Base-by-base conservation (phyloP, 169 alveolate species). In the Cryptosporidium xiaoi region DNA sequence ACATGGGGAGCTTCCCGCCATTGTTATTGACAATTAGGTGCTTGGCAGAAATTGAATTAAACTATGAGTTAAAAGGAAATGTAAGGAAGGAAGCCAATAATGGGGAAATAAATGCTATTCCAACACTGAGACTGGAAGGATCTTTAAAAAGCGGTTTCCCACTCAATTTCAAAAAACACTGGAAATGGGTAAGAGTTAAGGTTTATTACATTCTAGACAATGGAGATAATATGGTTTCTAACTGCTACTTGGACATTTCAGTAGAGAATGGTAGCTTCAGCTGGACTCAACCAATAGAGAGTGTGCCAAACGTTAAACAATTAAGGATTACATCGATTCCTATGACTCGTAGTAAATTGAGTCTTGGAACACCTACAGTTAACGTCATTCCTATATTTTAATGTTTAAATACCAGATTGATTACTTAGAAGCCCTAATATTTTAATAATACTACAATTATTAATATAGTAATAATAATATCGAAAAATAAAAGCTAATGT, bases 221-320 rank as follows among this genome's bases (percentile, higher is more conserved):
- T 4, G 65, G 51, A 24, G 60, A 77, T 29, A 65, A 62, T 20
- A 18, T 77, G 18, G 46, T 31, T 2, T 58, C 65, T 7, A 24
- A 40, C 15, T 56, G 62, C 18, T n/a, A 12, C 27, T 46, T 77
- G 2, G 85, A 77, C n/a, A 18, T 77, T 10, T 56, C 60, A 31
- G 24, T 77, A 2, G 46, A 50, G 12, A 48, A 48, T 34, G 65
- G 66, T 27, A 53, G 33, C 1, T 77, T 77, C 40, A 20, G 20
- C 18, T 77, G 85, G 85, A 51, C 18, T 1, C 85, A 77, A 44
- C 85, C 85, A 34, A 77, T 77, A 15, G 77, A 58, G 50, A 20
- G 40, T 40, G n/a, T 62, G 24, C n/a, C 34, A 48, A 77, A 77
- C 18, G 60, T 66, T 20, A 31, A 34, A 16, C 55, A 36, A 16